Conservation (phyloP, 169 alveolate species). For the Plasmodium vivax region DNA sequence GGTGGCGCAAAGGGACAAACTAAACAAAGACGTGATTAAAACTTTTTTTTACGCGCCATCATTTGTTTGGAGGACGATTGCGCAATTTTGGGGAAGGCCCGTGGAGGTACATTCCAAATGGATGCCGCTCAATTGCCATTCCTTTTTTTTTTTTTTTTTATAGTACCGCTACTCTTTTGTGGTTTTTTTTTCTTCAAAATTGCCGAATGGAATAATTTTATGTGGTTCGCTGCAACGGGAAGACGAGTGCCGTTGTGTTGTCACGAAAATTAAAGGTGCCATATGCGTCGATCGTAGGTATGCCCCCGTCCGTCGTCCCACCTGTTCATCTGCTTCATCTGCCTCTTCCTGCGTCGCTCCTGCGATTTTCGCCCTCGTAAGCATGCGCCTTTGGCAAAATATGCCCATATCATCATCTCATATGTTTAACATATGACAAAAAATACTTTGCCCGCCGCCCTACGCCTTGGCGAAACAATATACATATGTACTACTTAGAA, state of each 20-base stretch:
- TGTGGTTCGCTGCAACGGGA: not conserved
- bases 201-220: not conserved
- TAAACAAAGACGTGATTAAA: not conserved
- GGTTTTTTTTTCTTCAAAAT: not conserved
- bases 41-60: not conserved
- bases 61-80: not conserved
- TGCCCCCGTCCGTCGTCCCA: not conserved
- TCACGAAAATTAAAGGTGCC: not conserved
- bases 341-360: not conserved
- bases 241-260: not conserved
- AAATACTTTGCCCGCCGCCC: not conserved
- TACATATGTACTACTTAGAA: not conserved
- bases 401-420: not conserved
- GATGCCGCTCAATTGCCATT: not conserved
- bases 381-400: not conserved
- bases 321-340: not conserved
- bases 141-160: not conserved
- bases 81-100: not conserved
- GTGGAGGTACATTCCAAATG: not conserved
- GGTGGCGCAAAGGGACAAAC: not conserved
- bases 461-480: not conserved
- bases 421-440: not conserved
- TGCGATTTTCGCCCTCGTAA: not conserved
- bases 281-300: not conserved
- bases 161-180: not conserved